Percentiles rank a stretch among this genome's conserved stretches.
These are phyloP conservation scores for Ceratocystis smalleyi DNA, from an alignment of 2,329 filamentous ascomycete genomes.

Conservation along the genomic window DNA sequence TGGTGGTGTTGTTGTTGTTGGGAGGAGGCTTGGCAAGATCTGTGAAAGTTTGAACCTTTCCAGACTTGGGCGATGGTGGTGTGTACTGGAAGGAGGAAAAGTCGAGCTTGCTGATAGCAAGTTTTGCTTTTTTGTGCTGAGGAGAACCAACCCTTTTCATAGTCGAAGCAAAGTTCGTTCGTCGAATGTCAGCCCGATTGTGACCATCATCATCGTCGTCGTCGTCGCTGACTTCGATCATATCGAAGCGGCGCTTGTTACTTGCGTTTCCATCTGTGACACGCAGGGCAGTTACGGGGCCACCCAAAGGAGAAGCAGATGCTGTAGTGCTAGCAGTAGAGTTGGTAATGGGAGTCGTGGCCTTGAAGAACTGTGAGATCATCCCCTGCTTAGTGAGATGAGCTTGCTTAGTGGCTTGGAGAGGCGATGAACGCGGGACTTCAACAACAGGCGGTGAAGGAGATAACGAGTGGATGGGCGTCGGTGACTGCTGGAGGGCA, in stretches of 20 bases:
- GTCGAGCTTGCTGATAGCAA: conserved; percentile 9
- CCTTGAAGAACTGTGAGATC: conserved; percentile 22
- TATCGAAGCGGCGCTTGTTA: conserved; percentile 17
- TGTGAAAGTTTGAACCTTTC: conserved; percentile 1
- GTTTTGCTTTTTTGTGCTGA: conserved; percentile 7
- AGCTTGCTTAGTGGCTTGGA: neutral
- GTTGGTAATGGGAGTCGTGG: conserved; percentile 20
- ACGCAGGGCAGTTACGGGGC: neutral
- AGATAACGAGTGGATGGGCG: conserved; percentile 26
- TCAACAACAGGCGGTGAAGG: conserved; percentile 41
- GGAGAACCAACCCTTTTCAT: neutral
- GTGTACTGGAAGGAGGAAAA: conserved; percentile 13
- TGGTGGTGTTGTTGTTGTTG: too few relatives aligned
- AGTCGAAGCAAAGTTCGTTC: conserved; percentile 35
- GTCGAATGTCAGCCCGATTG: conserved; percentile 45
- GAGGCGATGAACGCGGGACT: conserved; percentile 80
- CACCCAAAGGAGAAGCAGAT: neutral
- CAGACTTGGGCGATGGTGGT: conserved; percentile 13
- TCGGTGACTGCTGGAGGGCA: conserved; percentile 9
- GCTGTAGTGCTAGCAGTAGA: conserved; percentile 15
- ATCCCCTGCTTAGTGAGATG: conserved; percentile 24
- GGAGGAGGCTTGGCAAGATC: neutral
- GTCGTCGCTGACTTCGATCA: conserved; percentile 29
- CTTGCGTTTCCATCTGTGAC: conserved; percentile 1
- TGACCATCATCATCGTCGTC: conserved; percentile 38